Percentiles rank a stretch among this genome's conserved stretches.
These are phyloP conservation scores for Diaporthe caulivora DNA, from an alignment of 2,329 filamentous ascomycete genomes.

Conservation along the genomic window DNA sequence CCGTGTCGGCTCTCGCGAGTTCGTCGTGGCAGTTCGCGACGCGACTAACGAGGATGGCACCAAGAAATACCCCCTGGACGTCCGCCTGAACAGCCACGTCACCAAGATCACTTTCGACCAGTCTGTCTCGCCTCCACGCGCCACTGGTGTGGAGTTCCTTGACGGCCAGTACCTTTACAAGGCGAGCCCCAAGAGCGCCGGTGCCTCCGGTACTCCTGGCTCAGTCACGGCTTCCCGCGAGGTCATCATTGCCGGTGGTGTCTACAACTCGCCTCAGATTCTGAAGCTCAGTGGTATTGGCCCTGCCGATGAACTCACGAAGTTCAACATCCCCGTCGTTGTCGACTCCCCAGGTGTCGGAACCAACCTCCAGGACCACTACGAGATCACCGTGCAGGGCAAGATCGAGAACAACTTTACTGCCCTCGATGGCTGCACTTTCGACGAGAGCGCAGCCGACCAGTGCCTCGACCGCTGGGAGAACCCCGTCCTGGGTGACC, in stretches of 20 bases:
- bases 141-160: slow-evolving; percentile 42
- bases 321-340: slow-evolving; percentile 45
- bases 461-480: slow-evolving; percentile 42
- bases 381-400: slow-evolving; percentile 43
- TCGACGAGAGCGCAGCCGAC: slow-evolving; percentile 37
- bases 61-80: slow-evolving; percentile 56
- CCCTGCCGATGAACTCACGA: slow-evolving; percentile 42
- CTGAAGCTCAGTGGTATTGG: slow-evolving; percentile 51
- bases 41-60: slow-evolving; percentile 47
- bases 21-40: slow-evolving; percentile 55
- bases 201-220: not conserved
- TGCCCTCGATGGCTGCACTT: slow-evolving; percentile 40
- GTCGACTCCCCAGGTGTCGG: slow-evolving; percentile 50
- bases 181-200: slow-evolving; percentile 37
- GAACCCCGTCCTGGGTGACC: slow-evolving; percentile 40
- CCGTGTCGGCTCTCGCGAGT: slow-evolving; percentile 44
- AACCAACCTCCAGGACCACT: slow-evolving; percentile 47
- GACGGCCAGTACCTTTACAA: slow-evolving; percentile 41
- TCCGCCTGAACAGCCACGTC: slow-evolving; percentile 45
- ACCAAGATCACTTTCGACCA: slow-evolving; percentile 41
- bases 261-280: slow-evolving; percentile 49
- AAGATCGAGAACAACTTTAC: slow-evolving; percentile 32
- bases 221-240: slow-evolving; percentile 50
- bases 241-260: slow-evolving; percentile 49
- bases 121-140: slow-evolving; percentile 34